These are phyloP conservation scores for Globisporangium cylindrosporum DNA, from an alignment of 352 stramenopile species.

Conservation along the genomic window DNA sequence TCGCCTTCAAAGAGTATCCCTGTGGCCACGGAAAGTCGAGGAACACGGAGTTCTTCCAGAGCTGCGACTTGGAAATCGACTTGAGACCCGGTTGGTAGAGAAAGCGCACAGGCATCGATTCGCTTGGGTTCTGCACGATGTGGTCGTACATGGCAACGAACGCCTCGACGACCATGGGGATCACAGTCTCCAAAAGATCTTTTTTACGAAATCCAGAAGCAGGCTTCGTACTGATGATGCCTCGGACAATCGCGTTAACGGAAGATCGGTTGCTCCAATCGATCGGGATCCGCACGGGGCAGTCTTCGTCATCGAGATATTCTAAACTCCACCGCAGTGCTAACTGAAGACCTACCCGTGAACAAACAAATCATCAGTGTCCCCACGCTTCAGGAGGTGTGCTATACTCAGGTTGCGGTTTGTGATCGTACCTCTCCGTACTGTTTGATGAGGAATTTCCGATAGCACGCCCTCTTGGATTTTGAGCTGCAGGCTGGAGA, in stretches of 20 bases:
- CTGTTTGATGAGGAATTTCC: conserved; percentile 22
- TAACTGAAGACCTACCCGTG: conserved; percentile 36
- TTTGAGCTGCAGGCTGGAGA: conserved; percentile 36
- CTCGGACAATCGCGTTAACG: conserved; percentile 39
- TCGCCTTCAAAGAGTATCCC: conserved; percentile 12
- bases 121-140: conserved; percentile 31
- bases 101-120: conserved; percentile 48
- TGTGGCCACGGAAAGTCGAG: conserved; percentile 39
- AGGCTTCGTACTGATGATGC: conserved; percentile 42
- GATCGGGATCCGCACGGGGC: conserved; percentile 39
- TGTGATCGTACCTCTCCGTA: conserved; percentile 27
- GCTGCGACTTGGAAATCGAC: conserved; percentile 25
- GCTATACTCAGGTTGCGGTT: neutral
- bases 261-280: conserved; percentile 40
- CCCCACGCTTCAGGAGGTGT: neutral
- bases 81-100: conserved; percentile 25
- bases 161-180: conserved; percentile 38
- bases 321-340: conserved; percentile 45
- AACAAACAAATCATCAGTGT: neutral
- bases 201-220: conserved; percentile 15
- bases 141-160: conserved; percentile 46
- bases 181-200: conserved; percentile 19
- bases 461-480: conserved; percentile 35
- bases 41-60: conserved; percentile 45
- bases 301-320: conserved; percentile 38